A percentile compares a stretch with the other conserved stretches of the same genome.
Conservation (phyloP, 257 asterid genomes). For the Striga asiatica region DNA sequence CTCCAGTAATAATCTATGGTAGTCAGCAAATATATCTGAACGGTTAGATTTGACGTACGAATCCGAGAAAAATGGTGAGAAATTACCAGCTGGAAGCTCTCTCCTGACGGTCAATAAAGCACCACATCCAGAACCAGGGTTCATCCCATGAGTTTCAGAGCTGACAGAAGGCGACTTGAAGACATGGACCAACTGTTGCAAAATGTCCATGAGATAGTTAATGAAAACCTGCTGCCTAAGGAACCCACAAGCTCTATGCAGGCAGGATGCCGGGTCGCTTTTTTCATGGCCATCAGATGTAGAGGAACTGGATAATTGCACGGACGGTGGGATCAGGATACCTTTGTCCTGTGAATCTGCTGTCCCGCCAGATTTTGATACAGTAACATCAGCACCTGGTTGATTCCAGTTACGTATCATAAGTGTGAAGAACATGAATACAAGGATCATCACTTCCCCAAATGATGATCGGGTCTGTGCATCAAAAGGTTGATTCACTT, state of each 20-base stretch:
- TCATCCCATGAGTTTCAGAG: constrained; percentile 49
- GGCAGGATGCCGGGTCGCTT: constrained; percentile 50
- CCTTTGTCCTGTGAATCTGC: constrained; percentile 59
- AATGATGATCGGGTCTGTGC: constrained; percentile 66
- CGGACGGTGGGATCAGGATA: constrained; percentile 32
- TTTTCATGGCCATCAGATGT: constrained; percentile 53
- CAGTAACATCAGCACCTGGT: constrained; percentile 68
- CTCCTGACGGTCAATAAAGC: constrained; percentile 72
- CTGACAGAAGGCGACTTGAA: constrained; percentile 63
- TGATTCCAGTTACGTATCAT: constrained; percentile 99
- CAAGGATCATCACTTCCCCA: constrained; percentile 80
- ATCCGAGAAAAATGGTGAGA: constrained; percentile 91
- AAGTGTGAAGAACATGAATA: constrained; percentile 90
- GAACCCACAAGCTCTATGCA: constrained; percentile 62
- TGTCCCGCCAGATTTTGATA: constrained; percentile 46
- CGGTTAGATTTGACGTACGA: constrained; percentile 93
- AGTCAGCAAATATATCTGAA: constrained; percentile 83
- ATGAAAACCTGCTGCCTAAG: constrained; percentile 82
- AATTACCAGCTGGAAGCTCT: constrained; percentile 96
- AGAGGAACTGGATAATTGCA: constrained; percentile 41
- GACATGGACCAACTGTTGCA: constrained; percentile 78
- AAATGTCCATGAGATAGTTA: constrained; percentile 87
- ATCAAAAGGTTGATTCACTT: constrained; percentile 48
- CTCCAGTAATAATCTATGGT: constrained; percentile 72
- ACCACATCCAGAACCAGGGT: constrained; percentile 84